Conservation (phyloP, 805 yeast genomes). For the Tetrapisispora fleetii region DNA sequence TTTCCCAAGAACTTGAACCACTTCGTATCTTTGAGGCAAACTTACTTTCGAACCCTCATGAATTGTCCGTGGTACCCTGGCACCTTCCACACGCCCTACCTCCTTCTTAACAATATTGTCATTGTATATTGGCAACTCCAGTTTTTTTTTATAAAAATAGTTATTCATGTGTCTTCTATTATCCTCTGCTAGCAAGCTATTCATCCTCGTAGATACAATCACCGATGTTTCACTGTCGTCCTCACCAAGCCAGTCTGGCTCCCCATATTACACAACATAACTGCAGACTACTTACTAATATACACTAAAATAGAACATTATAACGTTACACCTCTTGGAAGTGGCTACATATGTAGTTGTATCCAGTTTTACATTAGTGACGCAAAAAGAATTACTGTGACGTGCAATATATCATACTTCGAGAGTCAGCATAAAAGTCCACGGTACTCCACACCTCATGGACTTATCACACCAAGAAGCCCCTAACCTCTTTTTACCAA, state of each 20-base stretch:
- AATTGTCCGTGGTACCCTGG: slow-evolving; percentile 20
- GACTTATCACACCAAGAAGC: too few species aligned
- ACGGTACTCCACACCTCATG: too few species aligned
- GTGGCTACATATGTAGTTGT: too few species aligned
- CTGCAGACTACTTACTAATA: too few species aligned
- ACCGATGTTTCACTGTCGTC: neutral
- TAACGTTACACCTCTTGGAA: too few species aligned
- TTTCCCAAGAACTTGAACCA: slow-evolving; percentile 55
- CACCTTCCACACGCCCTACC: neutral
- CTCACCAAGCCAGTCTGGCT: neutral
- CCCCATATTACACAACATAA: too few species aligned
- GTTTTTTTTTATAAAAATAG: slow-evolving; percentile 1
- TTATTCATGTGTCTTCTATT: neutral
- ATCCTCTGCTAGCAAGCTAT: neutral
- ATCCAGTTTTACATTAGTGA: too few species aligned
- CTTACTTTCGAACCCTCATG: slow-evolving; percentile 51
- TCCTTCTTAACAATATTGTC: neutral
- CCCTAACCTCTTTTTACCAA: too few species aligned
- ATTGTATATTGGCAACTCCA: neutral
- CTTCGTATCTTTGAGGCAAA: slow-evolving; percentile 49
- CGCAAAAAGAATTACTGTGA: too few species aligned
- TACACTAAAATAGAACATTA: too few species aligned
- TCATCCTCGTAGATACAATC: neutral
- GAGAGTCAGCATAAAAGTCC: too few species aligned
- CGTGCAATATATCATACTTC: too few species aligned